Evolutionary conservation across 306 rosid genomes (phyloP), one percentile per base, ranked within the genome.

Genomic region (Begonia masoniana): DNA sequence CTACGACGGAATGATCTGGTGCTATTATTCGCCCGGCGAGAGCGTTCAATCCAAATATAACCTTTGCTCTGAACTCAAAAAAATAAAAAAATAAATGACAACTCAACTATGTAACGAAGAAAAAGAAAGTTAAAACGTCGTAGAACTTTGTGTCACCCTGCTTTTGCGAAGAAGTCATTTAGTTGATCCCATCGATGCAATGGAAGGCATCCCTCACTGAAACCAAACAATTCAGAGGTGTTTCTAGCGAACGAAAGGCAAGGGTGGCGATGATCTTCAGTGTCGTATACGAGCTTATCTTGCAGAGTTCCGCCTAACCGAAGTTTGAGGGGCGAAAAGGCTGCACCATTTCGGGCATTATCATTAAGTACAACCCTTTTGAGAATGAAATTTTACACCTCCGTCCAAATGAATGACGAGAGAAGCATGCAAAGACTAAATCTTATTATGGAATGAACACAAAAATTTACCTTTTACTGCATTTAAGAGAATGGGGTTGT

Each of bases 231-330:
- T 43, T 48, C 78, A n/a, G 66, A 56, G 50, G 75, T 8, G 53
- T 63, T 77, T 39, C 31, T 52, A 41, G 58, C 68, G 74, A 91
- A 86, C 31, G 82, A 75, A 65, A 60, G 59, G 55, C 96, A 91
- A 12, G 77, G 76, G 43, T 64, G 59, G n/a, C 50, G 59, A 58
- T 69, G 51, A 53, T 81, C 86, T 43, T 65, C 68, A 47, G 93
- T 91, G 3, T 71, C 93, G 68, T 91, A 91, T 52, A 56, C 71
- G 52, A 86, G 68, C 73, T 75, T 81, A 50, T 91, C 99, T 77
- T 91, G 94, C 79, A 91, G 77, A 14, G 67, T 74, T 48, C 99
- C 99, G 5, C 99, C 96, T 60, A 91, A 59, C 75, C 96, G 81
- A 52, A 91, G 65, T 66, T 91, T 91, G 71, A 91, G 58, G 14